phyloP scores from a whole-genome alignment of 495 filamentous ascomycete genomes.

The Massariosphaeria phaeospora region DNA sequence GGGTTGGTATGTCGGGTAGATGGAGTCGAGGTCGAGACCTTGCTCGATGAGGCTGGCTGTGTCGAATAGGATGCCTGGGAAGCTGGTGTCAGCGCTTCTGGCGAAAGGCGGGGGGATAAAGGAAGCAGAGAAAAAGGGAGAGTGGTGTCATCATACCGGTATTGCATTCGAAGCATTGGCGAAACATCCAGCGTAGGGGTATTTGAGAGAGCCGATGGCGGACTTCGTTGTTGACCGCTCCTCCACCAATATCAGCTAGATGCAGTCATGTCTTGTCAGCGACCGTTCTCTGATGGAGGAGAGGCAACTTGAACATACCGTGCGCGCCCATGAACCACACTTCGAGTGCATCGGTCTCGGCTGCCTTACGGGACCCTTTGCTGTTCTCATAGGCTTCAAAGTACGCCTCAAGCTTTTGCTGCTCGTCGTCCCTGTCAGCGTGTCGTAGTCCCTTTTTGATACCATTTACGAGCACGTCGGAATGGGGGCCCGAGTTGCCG shows the following conservation, averaged over 20 bases:
- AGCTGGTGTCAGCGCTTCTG: too few species aligned
- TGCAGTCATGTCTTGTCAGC: too few species aligned
- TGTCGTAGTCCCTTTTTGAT: neutral
- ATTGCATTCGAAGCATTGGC: conserved; percentile 42
- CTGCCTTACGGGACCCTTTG: conserved; percentile 4
- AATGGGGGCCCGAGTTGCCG: too few species aligned
- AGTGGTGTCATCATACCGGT: too few species aligned
- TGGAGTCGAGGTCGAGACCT: conserved; percentile 37
- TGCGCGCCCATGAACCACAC: conserved; percentile 42
- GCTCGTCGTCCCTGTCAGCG: neutral
- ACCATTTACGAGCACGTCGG: too few species aligned
- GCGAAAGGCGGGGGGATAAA: too few species aligned
- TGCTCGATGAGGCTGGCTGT: conserved; percentile 34
- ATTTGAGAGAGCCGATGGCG: conserved; percentile 48
- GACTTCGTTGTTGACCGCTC: conserved; percentile 35
- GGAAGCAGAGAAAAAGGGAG: too few species aligned
- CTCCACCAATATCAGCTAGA: conserved; percentile 42
- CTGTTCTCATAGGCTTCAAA: conserved; percentile 29
- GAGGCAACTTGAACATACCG: neutral
- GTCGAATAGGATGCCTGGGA: conserved; percentile 40
- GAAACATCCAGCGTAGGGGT: conserved; percentile 44
- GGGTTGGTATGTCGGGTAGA: conserved; percentile 36
- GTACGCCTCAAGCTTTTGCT: conserved; percentile 20
- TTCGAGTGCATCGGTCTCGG: conserved; percentile 37
- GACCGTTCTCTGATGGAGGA: too few species aligned